Conservation (phyloP, 108 stramenopile genomes). For the Aurantiochytrium sp. region DNA sequence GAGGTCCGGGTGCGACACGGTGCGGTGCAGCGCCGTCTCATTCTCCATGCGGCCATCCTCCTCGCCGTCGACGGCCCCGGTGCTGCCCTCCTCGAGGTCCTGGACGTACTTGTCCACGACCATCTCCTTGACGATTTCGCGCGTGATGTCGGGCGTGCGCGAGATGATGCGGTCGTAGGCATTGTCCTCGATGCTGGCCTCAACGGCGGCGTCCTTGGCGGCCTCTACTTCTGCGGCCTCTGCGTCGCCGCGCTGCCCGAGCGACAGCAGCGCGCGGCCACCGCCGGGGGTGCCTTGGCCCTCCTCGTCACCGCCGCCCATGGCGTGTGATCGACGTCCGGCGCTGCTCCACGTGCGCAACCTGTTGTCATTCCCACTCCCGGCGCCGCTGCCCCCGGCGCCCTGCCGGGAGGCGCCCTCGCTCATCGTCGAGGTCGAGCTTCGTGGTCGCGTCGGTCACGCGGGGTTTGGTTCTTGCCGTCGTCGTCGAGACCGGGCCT, state of each 20-base stretch:
- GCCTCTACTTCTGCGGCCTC: neutral
- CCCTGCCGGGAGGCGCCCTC: too few species aligned
- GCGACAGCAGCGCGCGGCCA: neutral
- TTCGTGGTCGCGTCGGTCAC: too few species aligned
- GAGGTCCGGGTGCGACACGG: neutral
- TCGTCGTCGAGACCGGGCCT: too few species aligned
- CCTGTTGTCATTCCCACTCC: too few species aligned
- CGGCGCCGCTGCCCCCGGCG: too few species aligned
- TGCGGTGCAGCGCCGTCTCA: neutral
- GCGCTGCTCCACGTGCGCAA: too few species aligned
- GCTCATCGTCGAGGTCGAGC: too few species aligned
- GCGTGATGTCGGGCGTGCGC: neutral
- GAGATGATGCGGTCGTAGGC: neutral
- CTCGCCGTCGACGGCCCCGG: neutral
- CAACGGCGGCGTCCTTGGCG: neutral
- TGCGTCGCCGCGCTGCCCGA: neutral
- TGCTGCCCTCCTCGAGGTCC: constrained; percentile 7
- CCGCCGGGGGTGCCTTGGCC: neutral
- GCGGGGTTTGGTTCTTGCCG: too few species aligned
- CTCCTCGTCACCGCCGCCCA: neutral
- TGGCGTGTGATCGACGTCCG: neutral
- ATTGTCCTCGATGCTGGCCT: constrained; percentile 3
- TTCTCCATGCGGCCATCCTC: neutral
- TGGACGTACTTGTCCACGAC: constrained; percentile 20
- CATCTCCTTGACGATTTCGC: constrained; percentile 20